Evolutionary conservation across 2,329 filamentous ascomycete species (phyloP).

Genomic region (Ciborinia camelliae): DNA sequence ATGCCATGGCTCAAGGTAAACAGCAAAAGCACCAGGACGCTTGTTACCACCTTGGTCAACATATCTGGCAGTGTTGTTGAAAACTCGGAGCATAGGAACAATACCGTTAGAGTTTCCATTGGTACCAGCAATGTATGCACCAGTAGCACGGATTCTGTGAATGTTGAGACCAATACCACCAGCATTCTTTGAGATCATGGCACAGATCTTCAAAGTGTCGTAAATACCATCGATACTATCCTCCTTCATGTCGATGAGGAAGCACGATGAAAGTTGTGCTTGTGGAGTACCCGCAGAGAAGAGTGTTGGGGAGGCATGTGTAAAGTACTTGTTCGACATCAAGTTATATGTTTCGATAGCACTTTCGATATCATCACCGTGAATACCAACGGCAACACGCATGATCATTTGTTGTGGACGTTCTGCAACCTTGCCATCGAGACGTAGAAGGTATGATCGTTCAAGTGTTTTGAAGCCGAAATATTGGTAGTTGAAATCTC

Average conservation of each 20-base stretch:
- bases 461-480: constrained; percentile 99
- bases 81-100: constrained; percentile 95
- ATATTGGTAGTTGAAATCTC: constrained; percentile 99
- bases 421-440: constrained; percentile 94
- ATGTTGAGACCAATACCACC: constrained; percentile 96
- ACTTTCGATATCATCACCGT: constrained; percentile 90
- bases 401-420: constrained; percentile 99
- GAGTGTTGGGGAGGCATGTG: constrained; percentile 93
- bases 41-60: constrained; percentile 99
- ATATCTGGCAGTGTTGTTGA: constrained; percentile 98
- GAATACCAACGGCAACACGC: constrained; percentile 96
- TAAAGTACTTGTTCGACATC: constrained; percentile 99
- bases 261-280: constrained; percentile 94
- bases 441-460: constrained; percentile 92
- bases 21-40: constrained; percentile 95
- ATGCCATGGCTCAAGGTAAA: constrained; percentile 99
- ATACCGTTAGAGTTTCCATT: constrained; percentile 98
- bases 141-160: constrained; percentile 94
- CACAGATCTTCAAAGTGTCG: constrained; percentile 97
- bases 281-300: constrained; percentile 97
- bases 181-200: constrained; percentile 99
- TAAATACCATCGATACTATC: constrained; percentile 99
- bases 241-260: constrained; percentile 99
- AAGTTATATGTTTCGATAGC: constrained; percentile 97
- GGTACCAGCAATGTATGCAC: constrained; percentile 96